Base-by-base conservation (phyloP, 257 asterid genomes). In the Primulina eburnea region DNA sequence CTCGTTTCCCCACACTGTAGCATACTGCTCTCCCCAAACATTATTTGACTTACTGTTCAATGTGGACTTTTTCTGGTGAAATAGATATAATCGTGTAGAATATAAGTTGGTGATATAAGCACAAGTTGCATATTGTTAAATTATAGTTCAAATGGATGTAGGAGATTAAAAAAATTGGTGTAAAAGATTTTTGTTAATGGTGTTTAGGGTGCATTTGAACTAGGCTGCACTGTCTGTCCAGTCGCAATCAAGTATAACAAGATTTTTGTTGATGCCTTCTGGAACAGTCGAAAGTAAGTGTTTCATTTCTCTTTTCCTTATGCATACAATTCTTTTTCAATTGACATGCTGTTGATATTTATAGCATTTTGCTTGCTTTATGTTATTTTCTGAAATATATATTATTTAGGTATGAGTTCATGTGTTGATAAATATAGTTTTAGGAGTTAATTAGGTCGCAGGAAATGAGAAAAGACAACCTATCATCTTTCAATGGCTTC, bases 211-310 rank as follows among this genome's bases (percentile, higher is more conserved):
- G 90, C 98, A 77, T 94, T 94, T 82, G 99, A 94, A 80, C 96
- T 94, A 65, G 96, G 82, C 70, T 80, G 86, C 87, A 94, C 99
- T 29, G 99, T 91, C 28, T 94, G 99, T 79, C 99, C 99, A 53
- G 76, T 89, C 57, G 99, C 99, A 71, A 88, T 91, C 84, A 94
- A 94, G 82, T 89, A 89, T 81, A 94, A 94, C 93, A 94, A 89
- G 85, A 91, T 94, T 61, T 94, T 94, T 76, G 99, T 94, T 26
- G 98, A 91, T 47, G 98, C 98, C 77, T 94, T 94, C 78, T 91
- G 99, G 99, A 94, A 94, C 85, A 94, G 99, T 83, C 80, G 73
- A 82, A 84, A 84, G 93, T 87, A 78, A 84, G 92, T 64, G 68
- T 43, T 62, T 64, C 52, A 17, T 30, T 8, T 9, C 68, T 62